These are phyloP conservation scores for Colletotrichum plurivorum DNA, from an alignment of 2,329 filamentous ascomycete genomes.

Conservation along the genomic window DNA sequence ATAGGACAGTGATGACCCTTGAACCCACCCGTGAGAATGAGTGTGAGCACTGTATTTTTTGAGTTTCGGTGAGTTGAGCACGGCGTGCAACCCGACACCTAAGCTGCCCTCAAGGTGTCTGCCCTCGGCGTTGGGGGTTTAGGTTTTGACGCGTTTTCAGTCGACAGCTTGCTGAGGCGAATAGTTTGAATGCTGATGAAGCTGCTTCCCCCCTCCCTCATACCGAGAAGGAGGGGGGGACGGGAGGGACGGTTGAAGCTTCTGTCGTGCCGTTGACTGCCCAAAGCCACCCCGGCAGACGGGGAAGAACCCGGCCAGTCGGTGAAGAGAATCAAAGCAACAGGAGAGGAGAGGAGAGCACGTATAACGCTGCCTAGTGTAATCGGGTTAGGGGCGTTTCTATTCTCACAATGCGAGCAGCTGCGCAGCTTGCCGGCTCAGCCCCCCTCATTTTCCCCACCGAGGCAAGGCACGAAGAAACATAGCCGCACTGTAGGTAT, in stretches of 20 bases:
- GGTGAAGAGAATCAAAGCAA: not conserved
- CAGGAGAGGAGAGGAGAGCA: not conserved
- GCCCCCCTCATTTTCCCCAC: slow-evolving; percentile 15
- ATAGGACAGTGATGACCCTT: too few relatives aligned
- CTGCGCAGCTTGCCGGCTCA: slow-evolving; percentile 22
- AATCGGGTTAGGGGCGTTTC: slow-evolving; percentile 12
- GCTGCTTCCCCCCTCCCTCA: not conserved
- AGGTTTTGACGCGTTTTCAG: slow-evolving; percentile 1
- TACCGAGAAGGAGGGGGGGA: not conserved
- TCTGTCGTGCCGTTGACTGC: slow-evolving; percentile 19
- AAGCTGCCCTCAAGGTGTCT: too few relatives aligned
- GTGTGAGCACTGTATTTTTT: not conserved
- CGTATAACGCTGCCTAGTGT: not conserved
- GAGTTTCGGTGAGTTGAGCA: slow-evolving; percentile 22
- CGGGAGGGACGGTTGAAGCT: slow-evolving; percentile 18
- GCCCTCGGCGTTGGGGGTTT: not conserved
- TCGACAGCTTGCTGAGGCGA: not conserved
- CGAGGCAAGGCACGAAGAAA: slow-evolving; percentile 23
- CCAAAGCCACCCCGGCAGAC: slow-evolving; percentile 10
- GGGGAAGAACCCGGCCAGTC: slow-evolving; percentile 15
- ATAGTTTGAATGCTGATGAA: slow-evolving; percentile 10
- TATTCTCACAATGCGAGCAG: slow-evolving; percentile 25
- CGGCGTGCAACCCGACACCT: not conserved
- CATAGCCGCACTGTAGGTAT: slow-evolving; percentile 25
- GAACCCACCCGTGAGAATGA: too few relatives aligned